Evolutionary conservation across 1,284 basidiomycete genomes (phyloP), one percentile per base, ranked within the genome.

Genomic region (Heterobasidion occidentale): DNA sequence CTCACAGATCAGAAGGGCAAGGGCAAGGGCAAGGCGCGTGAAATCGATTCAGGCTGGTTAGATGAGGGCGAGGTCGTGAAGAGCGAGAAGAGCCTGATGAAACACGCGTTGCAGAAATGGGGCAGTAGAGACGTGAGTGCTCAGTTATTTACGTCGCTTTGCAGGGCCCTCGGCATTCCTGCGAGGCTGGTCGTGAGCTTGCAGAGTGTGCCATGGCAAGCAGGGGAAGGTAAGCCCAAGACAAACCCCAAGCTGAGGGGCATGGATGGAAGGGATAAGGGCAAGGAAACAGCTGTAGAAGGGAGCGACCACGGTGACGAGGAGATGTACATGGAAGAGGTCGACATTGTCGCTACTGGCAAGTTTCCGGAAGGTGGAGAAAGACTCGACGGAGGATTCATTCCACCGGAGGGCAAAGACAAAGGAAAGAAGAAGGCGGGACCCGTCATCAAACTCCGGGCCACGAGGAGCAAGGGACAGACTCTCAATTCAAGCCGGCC

Each of bases 71-170:
- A 97, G 70, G 68, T 77, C 7, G 81, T 97, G 35, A 76, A 84
- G 42, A 88, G 85, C 51, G 75, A 81, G 20, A 92, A 93, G 65
- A 94, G 91, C 60, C 75, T 98, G 46, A 92, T 93, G 86, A 94
- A 94, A 66, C 92, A 94, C 65, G 86, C 86, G 0, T 72, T 96
- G 14, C 86, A 88, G 77, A 80, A 81, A 57, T 77, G 75, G 56
- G 97, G 95, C 3, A 92, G 88, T 19, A 78, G 92, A 58, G 96
- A 99, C 70, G 83, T 87, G 44, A 92, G 90, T 58, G 90, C 93
- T 0, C 92, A 96, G 65, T 79, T 99, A 7, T 98, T 98, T 67
- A 96, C 94, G 9, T 85, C 91, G 0, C 75, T 98, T 0, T 94
- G 94, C 67, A 80, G 97, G 15, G 90, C 88, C 4, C 77, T 98